These are phyloP conservation scores for Bimuria novae-zelandiae DNA, from an alignment of 2,329 filamentous ascomycete species.

Conservation along the genomic window DNA sequence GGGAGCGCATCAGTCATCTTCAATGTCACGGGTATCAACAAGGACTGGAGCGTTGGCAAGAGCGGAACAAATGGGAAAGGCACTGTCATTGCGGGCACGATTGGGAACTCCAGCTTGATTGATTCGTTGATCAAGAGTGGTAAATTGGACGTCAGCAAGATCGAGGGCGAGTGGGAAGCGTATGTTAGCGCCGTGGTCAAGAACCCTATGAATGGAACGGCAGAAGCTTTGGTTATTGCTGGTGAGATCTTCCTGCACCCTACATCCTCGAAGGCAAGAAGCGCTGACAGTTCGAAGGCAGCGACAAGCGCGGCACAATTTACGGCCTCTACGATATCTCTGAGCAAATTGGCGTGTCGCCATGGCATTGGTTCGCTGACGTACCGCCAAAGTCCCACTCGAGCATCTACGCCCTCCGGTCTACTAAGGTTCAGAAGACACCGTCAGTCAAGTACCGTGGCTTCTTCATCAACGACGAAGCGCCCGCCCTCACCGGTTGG, in stretches of 20 bases:
- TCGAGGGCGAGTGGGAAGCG: conserved; percentile 71
- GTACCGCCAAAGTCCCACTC: conserved; percentile 58
- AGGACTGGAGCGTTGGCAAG: conserved; percentile 39
- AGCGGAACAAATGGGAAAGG: conserved; percentile 24
- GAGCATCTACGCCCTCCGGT: conserved; percentile 60
- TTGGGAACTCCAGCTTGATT: conserved; percentile 67
- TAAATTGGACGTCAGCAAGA: conserved; percentile 61
- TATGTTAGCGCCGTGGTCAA: conserved; percentile 65
- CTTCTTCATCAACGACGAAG: conserved; percentile 73
- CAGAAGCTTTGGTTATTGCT: conserved; percentile 67
- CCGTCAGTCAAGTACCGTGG: conserved; percentile 71
- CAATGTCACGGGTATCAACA: conserved; percentile 47
- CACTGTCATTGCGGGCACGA: conserved; percentile 70
- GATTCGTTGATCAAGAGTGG: conserved; percentile 60
- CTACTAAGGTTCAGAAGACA: conserved; percentile 60
- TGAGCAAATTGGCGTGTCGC: conserved; percentile 74
- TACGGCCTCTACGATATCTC: conserved; percentile 73
- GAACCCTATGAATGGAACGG: conserved; percentile 60
- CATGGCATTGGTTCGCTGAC: conserved; percentile 72
- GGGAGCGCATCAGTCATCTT: conserved; percentile 47
- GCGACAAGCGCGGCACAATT: conserved; percentile 69
- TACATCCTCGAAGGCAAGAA: not conserved
- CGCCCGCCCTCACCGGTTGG: conserved; percentile 70
- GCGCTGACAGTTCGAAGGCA: conserved; percentile 40
- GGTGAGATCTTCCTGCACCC: conserved; percentile 39